phyloP scores from a whole-genome alignment of 23 red algal genomes.

The Gracilaria vermiculophylla region DNA sequence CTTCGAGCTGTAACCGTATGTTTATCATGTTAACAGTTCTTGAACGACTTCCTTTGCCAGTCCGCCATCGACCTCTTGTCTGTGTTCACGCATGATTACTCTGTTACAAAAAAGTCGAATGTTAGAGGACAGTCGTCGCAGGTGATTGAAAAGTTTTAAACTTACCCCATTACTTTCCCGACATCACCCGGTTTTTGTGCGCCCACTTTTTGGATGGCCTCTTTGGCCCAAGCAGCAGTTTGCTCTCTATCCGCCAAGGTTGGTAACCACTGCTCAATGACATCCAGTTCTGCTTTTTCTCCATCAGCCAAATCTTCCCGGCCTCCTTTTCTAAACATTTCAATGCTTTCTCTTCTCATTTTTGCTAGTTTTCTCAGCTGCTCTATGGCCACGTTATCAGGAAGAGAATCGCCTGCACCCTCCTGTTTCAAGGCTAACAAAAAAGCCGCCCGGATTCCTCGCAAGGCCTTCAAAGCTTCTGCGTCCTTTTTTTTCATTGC shows the following conservation, averaged over 20 bases:
- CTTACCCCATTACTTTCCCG: constrained; percentile 82
- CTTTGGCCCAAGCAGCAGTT: constrained; percentile 56
- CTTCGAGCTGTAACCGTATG: background rate
- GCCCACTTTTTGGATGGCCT: constrained; percentile 50
- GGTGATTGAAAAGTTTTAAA: background rate
- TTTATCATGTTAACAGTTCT: constrained; percentile 9
- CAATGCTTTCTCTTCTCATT: constrained; percentile 77
- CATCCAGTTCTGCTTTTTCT: constrained; percentile 65
- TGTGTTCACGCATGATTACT: constrained; percentile 73
- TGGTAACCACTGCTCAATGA: constrained; percentile 81
- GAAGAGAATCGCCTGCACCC: constrained; percentile 48
- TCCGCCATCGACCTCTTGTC: constrained; percentile 67
- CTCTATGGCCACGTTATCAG: constrained; percentile 58
- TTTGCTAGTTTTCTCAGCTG: constrained; percentile 74
- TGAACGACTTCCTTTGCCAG: constrained; percentile 49
- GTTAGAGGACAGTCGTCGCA: background rate
- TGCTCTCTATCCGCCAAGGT: constrained; percentile 54
- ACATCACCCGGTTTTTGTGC: constrained; percentile 38
- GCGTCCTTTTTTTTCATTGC: constrained; percentile 81
- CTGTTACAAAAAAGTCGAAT: constrained; percentile 18
- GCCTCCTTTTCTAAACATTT: constrained; percentile 75
- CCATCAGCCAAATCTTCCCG: constrained; percentile 64
- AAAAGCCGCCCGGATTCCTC: constrained; percentile 79
- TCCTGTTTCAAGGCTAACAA: constrained; percentile 57
- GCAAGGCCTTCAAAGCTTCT: constrained; percentile 29